phyloP scores from a whole-genome alignment of 495 filamentous ascomycete genomes.

The Aspergillus avenaceus region DNA sequence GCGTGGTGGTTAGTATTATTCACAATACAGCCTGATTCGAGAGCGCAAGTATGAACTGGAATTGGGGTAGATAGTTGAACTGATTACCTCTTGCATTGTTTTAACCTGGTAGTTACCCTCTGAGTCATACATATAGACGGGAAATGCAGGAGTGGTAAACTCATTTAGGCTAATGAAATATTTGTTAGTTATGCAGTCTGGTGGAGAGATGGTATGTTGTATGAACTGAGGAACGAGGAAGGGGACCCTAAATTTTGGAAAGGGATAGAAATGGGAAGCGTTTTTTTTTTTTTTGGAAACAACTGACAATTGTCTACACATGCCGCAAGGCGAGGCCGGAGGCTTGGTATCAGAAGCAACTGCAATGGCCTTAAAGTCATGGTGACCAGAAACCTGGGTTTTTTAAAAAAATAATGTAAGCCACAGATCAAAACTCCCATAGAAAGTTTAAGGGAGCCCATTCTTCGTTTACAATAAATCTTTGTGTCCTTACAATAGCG shows the following conservation, averaged over 20 bases:
- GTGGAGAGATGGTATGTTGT: too few species aligned
- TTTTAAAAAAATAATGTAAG: too few species aligned
- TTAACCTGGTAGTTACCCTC: conserved; percentile 63
- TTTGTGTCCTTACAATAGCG: conserved; percentile 56
- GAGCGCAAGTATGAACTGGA: not conserved
- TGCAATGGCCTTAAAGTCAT: conserved; percentile 73
- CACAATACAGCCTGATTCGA: too few species aligned
- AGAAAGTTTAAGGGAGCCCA: not conserved
- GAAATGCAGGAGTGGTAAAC: conserved; percentile 62
- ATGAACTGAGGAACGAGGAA: too few species aligned
- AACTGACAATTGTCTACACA: conserved; percentile 51
- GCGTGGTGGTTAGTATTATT: conserved; percentile 4
- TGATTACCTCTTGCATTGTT: conserved; percentile 65
- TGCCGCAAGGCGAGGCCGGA: conserved; percentile 70
- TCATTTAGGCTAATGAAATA: conserved; percentile 61
- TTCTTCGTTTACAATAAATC: not conserved
- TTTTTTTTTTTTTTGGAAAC: too few species aligned
- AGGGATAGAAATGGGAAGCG: not conserved
- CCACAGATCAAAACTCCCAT: too few species aligned
- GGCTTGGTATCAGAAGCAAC: conserved; percentile 77
- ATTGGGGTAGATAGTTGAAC: too few species aligned
- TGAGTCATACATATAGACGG: conserved; percentile 89
- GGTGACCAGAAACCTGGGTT: conserved; percentile 60
- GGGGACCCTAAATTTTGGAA: too few species aligned
- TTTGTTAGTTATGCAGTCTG: not conserved